Evolutionary conservation across 352 stramenopile genomes (phyloP).

Genomic region (Phytophthora ohioensis): DNA sequence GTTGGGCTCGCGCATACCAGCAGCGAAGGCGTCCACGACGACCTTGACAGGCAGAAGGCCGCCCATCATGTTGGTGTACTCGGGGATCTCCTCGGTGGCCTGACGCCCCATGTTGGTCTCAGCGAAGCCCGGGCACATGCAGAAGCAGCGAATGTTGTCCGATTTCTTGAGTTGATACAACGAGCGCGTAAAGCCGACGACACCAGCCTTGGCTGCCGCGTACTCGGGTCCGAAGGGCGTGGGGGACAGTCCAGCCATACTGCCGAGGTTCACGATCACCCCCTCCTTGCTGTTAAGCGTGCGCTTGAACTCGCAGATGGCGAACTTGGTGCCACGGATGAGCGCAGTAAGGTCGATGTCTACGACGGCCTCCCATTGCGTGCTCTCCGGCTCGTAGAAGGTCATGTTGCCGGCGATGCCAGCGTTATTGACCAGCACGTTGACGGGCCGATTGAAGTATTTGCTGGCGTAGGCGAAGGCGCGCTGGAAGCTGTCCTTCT

Average conservation of each 20-base stretch:
- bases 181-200: slow-evolving; percentile 79
- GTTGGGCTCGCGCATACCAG: slow-evolving; percentile 54
- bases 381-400: slow-evolving; percentile 51
- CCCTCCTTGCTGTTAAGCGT: slow-evolving; percentile 67
- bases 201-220: slow-evolving; percentile 74
- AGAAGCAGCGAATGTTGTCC: slow-evolving; percentile 77
- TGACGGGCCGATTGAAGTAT: slow-evolving; percentile 70
- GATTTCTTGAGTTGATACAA: slow-evolving; percentile 65
- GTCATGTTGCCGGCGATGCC: slow-evolving; percentile 69
- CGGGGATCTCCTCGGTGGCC: slow-evolving; percentile 43
- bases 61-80: slow-evolving; percentile 68
- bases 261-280: slow-evolving; percentile 78
- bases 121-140: slow-evolving; percentile 72
- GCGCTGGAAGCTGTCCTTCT: slow-evolving; percentile 66
- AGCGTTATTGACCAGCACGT: slow-evolving; percentile 86
- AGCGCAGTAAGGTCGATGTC: slow-evolving; percentile 78
- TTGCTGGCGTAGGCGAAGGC: slow-evolving; percentile 66
- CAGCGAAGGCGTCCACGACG: slow-evolving; percentile 66
- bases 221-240: slow-evolving; percentile 75
- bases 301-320: slow-evolving; percentile 67
- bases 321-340: slow-evolving; percentile 74
- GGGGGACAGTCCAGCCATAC: slow-evolving; percentile 63
- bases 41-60: slow-evolving; percentile 55
- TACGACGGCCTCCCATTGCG: slow-evolving; percentile 72
- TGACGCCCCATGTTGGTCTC: slow-evolving; percentile 71